Evolutionary conservation across 225 moss, liverwort and hornwort species (phyloP), one percentile per base, ranked within the genome.

Genomic region (Climacium dendroides): DNA sequence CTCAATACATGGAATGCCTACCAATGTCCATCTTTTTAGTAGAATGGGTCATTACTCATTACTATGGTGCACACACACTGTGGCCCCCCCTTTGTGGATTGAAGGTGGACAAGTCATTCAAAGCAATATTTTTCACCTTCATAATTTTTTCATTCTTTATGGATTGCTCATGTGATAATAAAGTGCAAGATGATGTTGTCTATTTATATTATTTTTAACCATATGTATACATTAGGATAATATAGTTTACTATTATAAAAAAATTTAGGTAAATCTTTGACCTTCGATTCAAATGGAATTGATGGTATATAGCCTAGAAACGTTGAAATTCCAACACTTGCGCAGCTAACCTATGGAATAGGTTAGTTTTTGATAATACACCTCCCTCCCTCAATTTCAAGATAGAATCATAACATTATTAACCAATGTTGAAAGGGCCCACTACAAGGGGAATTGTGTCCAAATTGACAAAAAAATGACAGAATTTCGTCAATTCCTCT

Each of bases 81-180:
- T n/a, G n/a, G n/a, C n/a, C n/a, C n/a, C 17, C 10, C 3, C 9
- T 5, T 9, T 16, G 0, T 13, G 3, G 5, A 24, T 43, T 71
- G 17, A 47, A 2, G 10, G 18, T 47, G 10, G 17, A 10, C 4
- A 74, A 74, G 4, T 11, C 9, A 47, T 2, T 74, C 29, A 17
- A 47, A 30, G 7, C 13, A 39, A 13, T 69, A 39, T 6, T 69
- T 69, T 39, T 7, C 7, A 39, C 34, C 23, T 67, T 67, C 11
- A n/a, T 13, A 23, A 13, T 13, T 13, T 39, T 67, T 23, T 39
- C 24, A 24, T 69, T 69, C 13, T 39, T 15, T 30, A 43, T 47
- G 2, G 10, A 74, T 74, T 74, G 6, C 43, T 74, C 6, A 17
- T 30, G 30, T 11, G 2, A 11, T 2, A 4, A 45, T 48, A 16